These are phyloP conservation scores for Blastomyces silverae DNA, from an alignment of 2,329 filamentous ascomycete genomes.

Conservation along the genomic window DNA sequence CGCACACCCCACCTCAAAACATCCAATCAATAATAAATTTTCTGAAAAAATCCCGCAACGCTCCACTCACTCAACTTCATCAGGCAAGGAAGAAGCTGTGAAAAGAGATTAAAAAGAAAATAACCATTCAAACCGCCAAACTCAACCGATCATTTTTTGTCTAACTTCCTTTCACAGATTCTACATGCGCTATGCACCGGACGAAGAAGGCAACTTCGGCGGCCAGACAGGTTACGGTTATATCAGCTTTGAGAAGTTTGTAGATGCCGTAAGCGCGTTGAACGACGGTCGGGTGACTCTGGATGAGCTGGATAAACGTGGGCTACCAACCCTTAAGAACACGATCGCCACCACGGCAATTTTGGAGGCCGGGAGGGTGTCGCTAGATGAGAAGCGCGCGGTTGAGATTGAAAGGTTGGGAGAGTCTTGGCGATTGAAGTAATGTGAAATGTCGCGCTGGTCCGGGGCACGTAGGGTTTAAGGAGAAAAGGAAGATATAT, in stretches of 20 bases:
- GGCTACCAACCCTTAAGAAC: conserved; percentile 77
- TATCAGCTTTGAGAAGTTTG: conserved; percentile 91
- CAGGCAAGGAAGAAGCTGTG: background rate
- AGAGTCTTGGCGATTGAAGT: conserved; percentile 58
- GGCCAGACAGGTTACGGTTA: conserved; percentile 91
- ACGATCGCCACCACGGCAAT: conserved; percentile 90
- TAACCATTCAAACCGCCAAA: background rate
- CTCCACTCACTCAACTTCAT: background rate
- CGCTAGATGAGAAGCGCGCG: conserved; percentile 71
- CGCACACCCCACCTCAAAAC: background rate
- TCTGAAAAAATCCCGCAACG: background rate
- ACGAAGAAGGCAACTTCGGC: conserved; percentile 89
- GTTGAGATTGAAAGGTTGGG: conserved; percentile 57
- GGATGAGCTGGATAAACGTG: conserved; percentile 69
- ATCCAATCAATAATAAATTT: background rate
- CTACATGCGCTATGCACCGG: conserved; percentile 90
- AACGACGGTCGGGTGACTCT: conserved; percentile 67
- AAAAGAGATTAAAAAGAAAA: background rate
- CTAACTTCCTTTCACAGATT: conserved; percentile 44
- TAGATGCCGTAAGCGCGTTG: conserved; percentile 73
- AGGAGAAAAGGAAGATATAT: background rate
- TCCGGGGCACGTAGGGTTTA: background rate
- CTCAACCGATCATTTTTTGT: background rate
- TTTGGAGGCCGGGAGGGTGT: conserved; percentile 74
- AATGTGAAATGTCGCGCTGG: background rate